Conservation (phyloP, 495 filamentous ascomycete species). For the Neurospora pannonica region DNA sequence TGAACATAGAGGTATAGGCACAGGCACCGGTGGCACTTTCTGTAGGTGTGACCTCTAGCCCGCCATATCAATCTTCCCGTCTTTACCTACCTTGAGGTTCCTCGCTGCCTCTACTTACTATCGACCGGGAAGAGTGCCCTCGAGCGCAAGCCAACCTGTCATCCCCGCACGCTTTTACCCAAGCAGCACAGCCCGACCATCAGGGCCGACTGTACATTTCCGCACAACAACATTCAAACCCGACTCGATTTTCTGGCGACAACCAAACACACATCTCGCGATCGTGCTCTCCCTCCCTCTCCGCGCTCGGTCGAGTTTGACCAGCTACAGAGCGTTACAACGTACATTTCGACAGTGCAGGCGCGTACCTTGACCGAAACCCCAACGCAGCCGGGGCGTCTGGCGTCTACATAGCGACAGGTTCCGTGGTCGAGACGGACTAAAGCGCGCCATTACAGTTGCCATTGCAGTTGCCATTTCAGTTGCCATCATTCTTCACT, state of each 20-base stretch:
- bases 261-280: neutral
- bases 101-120: neutral
- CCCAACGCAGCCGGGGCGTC: neutral
- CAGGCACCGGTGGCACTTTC: neutral
- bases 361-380: neutral
- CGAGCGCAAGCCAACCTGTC: neutral
- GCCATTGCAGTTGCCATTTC: neutral
- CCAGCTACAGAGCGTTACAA: neutral
- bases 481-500: neutral
- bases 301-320: neutral
- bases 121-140: neutral
- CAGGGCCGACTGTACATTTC: neutral
- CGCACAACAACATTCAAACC: neutral
- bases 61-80: neutral
- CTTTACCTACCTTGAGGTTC: neutral
- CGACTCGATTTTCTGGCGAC: neutral
- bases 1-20: neutral
- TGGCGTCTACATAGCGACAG: neutral
- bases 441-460: neutral
- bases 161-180: neutral
- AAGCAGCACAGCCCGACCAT: neutral
- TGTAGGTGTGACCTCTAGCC: neutral
- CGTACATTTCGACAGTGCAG: neutral
- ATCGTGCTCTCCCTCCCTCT: neutral
- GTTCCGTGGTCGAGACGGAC: neutral